Conservation (phyloP, 1,284 basidiomycete genomes). For the Moesziomyces aphidis region DNA sequence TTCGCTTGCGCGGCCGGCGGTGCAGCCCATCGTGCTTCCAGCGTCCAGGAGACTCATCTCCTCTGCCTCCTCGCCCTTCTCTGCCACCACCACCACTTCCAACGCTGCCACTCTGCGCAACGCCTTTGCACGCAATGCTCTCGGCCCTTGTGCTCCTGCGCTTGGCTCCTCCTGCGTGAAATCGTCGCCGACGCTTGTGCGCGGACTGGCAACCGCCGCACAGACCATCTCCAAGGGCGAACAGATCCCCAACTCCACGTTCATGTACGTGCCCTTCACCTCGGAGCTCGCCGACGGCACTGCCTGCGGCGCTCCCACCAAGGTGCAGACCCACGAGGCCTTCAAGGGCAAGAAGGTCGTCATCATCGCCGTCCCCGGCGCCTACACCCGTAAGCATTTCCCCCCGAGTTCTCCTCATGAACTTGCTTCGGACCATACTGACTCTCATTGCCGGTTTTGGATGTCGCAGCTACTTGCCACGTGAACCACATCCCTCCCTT, state of each 20-base stretch:
- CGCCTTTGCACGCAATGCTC: not conserved
- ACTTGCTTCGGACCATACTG: not conserved
- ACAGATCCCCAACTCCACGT: conserved; percentile 75
- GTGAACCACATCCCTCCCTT: conserved; percentile 75
- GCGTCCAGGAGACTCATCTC: conserved; percentile 41
- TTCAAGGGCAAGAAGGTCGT: conserved; percentile 89
- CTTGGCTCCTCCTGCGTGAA: not conserved
- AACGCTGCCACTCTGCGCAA: not conserved
- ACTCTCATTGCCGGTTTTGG: not conserved
- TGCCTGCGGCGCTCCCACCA: conserved; percentile 67
- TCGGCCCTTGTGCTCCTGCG: not conserved
- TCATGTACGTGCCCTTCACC: conserved; percentile 76
- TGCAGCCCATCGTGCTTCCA: conserved; percentile 4
- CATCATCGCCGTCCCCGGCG: conserved; percentile 80
- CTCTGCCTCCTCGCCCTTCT: conserved; percentile 9
- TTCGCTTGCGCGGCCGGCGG: conserved; percentile 1
- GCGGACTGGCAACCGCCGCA: conserved; percentile 10
- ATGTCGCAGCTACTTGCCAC: conserved; percentile 55
- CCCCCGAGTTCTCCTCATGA: not conserved
- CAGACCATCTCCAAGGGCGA: conserved; percentile 71
- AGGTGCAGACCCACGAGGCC: conserved; percentile 71
- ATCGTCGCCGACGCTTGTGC: not conserved
- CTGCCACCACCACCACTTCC: not conserved
- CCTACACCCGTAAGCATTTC: conserved; percentile 68
- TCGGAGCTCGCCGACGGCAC: conserved; percentile 75